These are phyloP conservation scores for Euphorbia peplus DNA, from an alignment of 345 rosid genomes.

Conservation along the genomic window DNA sequence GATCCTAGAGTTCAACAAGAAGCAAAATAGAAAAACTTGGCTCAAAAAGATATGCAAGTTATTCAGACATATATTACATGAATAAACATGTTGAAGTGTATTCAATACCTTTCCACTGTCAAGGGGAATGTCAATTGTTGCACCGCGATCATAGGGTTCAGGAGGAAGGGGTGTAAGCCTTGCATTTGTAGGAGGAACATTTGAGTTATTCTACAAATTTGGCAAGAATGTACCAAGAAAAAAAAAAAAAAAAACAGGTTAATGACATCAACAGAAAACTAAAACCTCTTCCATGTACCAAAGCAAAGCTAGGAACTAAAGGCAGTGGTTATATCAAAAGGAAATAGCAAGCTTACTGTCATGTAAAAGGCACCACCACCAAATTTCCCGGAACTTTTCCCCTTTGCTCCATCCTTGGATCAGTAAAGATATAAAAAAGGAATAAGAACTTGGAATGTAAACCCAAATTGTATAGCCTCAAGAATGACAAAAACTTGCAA, in stretches of 20 bases:
- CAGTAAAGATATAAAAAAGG: slow-evolving; percentile 15
- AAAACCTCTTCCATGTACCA: neutral
- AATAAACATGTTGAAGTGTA: slow-evolving; percentile 12
- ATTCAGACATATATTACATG: slow-evolving; percentile 14
- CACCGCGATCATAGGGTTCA: slow-evolving; percentile 86
- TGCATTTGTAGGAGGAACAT: slow-evolving; percentile 68
- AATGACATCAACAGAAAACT: slow-evolving; percentile 2
- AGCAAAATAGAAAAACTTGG: slow-evolving; percentile 10
- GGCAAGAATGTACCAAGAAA: neutral
- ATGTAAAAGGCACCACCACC: slow-evolving; percentile 60
- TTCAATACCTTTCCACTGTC: slow-evolving; percentile 60
- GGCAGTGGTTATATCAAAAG: neutral
- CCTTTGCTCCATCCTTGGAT: slow-evolving; percentile 35
- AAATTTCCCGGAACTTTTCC: slow-evolving; percentile 46
- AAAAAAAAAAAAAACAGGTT: slow-evolving; percentile 2
- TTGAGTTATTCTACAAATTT: slow-evolving; percentile 63
- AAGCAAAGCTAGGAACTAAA: neutral
- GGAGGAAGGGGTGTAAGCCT: slow-evolving; percentile 90
- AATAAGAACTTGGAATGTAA: neutral
- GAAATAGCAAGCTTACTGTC: slow-evolving; percentile 37
- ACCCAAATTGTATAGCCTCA: neutral
- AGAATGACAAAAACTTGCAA: neutral
- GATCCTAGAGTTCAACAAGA: slow-evolving; percentile 48
- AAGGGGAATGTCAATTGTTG: slow-evolving; percentile 82
- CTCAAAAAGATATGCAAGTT: slow-evolving; percentile 29